Evolutionary conservation across 2,329 filamentous ascomycete genomes (phyloP).

Genomic region (Aspergillus sp.): DNA sequence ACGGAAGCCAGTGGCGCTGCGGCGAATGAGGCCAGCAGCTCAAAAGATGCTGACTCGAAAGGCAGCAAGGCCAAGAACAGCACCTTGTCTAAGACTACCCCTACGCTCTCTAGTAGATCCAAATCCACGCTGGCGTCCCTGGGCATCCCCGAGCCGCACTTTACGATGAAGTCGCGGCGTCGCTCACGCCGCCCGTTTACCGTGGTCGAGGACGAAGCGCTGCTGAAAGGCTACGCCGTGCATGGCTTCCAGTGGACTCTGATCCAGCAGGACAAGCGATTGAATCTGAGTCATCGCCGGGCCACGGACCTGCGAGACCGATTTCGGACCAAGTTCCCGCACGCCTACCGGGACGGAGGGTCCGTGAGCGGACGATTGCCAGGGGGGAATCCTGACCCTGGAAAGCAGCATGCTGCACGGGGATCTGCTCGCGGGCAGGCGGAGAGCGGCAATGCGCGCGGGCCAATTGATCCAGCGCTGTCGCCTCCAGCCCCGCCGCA

Average conservation of each 20-base stretch:
- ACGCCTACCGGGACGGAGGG: conserved; percentile 54
- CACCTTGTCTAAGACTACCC: conserved; percentile 26
- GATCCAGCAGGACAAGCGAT: conserved; percentile 57
- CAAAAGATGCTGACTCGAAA: conserved; percentile 19
- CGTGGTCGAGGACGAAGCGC: conserved; percentile 57
- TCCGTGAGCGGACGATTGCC: conserved; percentile 36
- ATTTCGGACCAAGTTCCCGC: conserved; percentile 61
- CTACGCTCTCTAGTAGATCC: conserved; percentile 35
- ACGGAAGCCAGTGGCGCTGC: conserved; percentile 16
- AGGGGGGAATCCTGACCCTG: conserved; percentile 9
- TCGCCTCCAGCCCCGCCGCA: conserved; percentile 36
- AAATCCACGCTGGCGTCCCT: conserved; percentile 40
- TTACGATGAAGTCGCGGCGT: conserved; percentile 49
- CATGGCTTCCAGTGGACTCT: conserved; percentile 62
- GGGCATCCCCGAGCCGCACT: conserved; percentile 53
- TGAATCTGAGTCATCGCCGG: conserved; percentile 55
- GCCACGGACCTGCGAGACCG: conserved; percentile 63
- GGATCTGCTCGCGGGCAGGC: neutral
- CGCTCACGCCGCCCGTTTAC: conserved; percentile 60
- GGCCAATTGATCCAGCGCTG: conserved; percentile 34
- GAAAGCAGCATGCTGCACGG: conserved; percentile 13
- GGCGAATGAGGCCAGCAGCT: conserved; percentile 21
- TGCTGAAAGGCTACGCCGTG: conserved; percentile 60
- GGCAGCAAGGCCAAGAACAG: conserved; percentile 14
- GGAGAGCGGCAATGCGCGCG: neutral